Evolutionary conservation across 371 early-diverging fungal genomes (phyloP).

Genomic region (Rhizopus sp.): DNA sequence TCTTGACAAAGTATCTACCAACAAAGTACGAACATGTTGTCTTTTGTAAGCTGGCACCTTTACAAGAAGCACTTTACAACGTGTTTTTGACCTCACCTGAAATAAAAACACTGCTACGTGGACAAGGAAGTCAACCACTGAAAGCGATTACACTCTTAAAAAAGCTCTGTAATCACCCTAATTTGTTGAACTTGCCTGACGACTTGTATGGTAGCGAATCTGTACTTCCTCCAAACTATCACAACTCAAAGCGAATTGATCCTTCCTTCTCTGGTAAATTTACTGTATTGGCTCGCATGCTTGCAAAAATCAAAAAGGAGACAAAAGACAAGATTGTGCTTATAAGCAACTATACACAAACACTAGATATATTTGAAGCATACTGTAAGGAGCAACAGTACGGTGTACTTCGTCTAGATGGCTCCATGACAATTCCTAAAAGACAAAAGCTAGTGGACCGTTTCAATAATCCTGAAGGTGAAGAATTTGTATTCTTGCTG

Average conservation of each 20-base stretch:
- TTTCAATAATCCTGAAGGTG: slow-evolving; percentile 89
- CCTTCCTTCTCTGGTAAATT: slow-evolving; percentile 90
- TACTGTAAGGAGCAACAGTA: slow-evolving; percentile 80
- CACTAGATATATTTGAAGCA: slow-evolving; percentile 91
- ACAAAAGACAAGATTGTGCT: slow-evolving; percentile 94
- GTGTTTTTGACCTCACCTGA: slow-evolving; percentile 78
- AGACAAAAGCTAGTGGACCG: slow-evolving; percentile 91
- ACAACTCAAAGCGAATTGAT: slow-evolving; percentile 48
- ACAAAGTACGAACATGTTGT: slow-evolving; percentile 96
- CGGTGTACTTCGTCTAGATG: slow-evolving; percentile 88
- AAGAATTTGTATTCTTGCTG: slow-evolving; percentile 91
- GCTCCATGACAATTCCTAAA: slow-evolving; percentile 88
- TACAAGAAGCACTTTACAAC: slow-evolving; percentile 84
- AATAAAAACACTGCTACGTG: slow-evolving; percentile 68
- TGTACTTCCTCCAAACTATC: slow-evolving; percentile 54
- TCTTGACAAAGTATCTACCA: slow-evolving; percentile 94
- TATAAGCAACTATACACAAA: slow-evolving; percentile 97
- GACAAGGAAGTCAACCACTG: slow-evolving; percentile 69
- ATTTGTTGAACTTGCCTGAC: slow-evolving; percentile 70
- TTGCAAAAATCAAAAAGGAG: slow-evolving; percentile 68
- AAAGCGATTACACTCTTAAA: slow-evolving; percentile 91
- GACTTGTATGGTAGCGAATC: slow-evolving; percentile 71
- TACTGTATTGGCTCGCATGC: slow-evolving; percentile 77
- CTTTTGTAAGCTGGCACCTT: slow-evolving; percentile 81
- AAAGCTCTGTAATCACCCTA: slow-evolving; percentile 95